Conservation (phyloP, 2,329 filamentous ascomycete genomes). For the Diaporthe nobilis region DNA sequence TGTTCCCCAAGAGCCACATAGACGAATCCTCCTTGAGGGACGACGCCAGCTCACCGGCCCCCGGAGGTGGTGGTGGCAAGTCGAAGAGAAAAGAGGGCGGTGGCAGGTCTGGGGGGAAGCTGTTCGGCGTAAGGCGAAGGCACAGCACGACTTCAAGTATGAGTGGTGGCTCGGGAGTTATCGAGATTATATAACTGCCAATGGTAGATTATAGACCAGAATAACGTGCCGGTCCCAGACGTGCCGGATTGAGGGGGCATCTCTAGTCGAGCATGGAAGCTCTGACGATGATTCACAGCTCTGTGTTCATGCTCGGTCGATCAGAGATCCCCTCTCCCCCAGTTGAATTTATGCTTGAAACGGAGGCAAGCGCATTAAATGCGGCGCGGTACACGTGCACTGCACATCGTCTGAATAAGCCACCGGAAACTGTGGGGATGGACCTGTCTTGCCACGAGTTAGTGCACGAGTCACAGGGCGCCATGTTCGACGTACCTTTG, state of each 20-base stretch:
- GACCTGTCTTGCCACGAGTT: neutral
- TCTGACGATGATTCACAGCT: neutral
- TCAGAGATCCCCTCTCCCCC: too few species aligned
- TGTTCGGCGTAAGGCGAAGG: conserved; percentile 36
- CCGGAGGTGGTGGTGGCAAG: conserved; percentile 11
- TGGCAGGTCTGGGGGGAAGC: conserved; percentile 22
- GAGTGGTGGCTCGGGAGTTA: conserved; percentile 19
- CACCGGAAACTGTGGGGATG: neutral
- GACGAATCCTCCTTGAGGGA: conserved; percentile 34
- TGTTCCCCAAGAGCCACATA: conserved; percentile 49
- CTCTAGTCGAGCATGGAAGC: neutral
- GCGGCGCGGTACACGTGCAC: too few species aligned
- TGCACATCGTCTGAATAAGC: neutral
- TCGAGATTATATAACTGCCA: conserved; percentile 20
- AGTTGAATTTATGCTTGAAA: neutral
- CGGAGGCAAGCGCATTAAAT: too few species aligned
- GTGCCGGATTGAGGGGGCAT: neutral
- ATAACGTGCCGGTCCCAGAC: neutral
- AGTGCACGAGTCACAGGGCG: neutral
- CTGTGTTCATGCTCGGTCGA: neutral
- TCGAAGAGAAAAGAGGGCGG: conserved; percentile 33
- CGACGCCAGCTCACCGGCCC: neutral
- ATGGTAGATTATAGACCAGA: neutral
- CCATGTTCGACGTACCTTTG: neutral
- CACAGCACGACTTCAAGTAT: conserved; percentile 23